Evolutionary conservation across 2,329 filamentous ascomycete species (phyloP).

Genomic region (Pestalotiopsis sp.): DNA sequence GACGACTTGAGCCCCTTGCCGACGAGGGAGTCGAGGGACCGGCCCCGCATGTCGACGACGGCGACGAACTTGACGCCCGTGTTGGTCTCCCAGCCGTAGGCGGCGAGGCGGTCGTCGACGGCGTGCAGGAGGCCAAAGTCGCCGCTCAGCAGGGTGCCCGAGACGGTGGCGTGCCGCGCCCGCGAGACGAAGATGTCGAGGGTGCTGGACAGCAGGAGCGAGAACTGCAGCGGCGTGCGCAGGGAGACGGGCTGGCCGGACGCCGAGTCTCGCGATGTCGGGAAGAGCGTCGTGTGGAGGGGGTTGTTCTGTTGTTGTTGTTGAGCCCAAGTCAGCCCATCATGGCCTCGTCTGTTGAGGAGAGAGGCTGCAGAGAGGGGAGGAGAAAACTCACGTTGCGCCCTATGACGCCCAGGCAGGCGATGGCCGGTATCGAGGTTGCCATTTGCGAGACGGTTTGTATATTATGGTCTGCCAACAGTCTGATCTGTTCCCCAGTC

Average conservation of each 20-base stretch:
- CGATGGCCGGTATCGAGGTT: conserved; percentile 74
- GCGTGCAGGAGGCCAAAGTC: conserved; percentile 92
- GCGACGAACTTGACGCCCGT: conserved; percentile 90
- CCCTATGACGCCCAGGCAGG: conserved; percentile 90
- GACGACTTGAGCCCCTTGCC: conserved; percentile 16
- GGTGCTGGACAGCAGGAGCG: conserved; percentile 84
- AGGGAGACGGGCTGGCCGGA: conserved; percentile 55
- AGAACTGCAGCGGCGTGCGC: conserved; percentile 82
- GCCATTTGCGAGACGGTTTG: conserved; percentile 44
- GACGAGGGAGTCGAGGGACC: conserved; percentile 36
- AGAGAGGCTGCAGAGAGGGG: neutral
- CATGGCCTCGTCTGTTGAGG: neutral
- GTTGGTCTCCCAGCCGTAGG: conserved; percentile 96
- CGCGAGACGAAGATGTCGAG: conserved; percentile 93
- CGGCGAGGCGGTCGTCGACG: conserved; percentile 87
- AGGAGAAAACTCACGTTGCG: conserved; percentile 68
- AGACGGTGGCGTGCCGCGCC: conserved; percentile 64
- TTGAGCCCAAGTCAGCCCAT: neutral
- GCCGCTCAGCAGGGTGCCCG: conserved; percentile 58
- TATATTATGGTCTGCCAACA: neutral
- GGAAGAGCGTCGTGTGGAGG: conserved; percentile 88
- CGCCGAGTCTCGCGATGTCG: conserved; percentile 45
- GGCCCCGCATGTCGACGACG: conserved; percentile 86
- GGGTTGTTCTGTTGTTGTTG: conserved; percentile 76
- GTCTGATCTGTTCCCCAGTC: neutral